phyloP scores from a whole-genome alignment of 2,329 filamentous ascomycete genomes.

The Cladophialophora bantiana region DNA sequence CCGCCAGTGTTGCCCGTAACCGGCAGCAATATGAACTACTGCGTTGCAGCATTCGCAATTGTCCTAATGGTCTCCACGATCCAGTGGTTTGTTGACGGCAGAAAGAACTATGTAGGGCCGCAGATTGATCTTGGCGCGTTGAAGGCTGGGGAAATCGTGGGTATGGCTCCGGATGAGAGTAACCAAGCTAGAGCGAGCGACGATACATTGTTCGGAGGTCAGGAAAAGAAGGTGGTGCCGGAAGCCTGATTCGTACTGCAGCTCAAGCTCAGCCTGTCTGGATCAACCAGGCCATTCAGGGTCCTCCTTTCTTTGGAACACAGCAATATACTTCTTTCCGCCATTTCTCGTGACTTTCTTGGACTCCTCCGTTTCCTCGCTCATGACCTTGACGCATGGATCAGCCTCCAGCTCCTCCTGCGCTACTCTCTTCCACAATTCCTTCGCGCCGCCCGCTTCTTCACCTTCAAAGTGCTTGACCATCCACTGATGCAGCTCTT shows the following conservation, averaged over 20 bases:
- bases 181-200: constrained; percentile 20
- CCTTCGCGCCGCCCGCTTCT: constrained; percentile 75
- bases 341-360: constrained; percentile 95
- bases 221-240: constrained; percentile 10
- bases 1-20: constrained; percentile 71
- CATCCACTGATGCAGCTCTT: constrained; percentile 75
- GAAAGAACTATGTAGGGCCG: constrained; percentile 66
- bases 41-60: constrained; percentile 62
- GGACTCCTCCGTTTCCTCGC: constrained; percentile 87
- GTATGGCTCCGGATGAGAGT: constrained; percentile 30
- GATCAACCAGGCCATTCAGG: constrained; percentile 68
- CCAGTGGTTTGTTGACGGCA: constrained; percentile 67
- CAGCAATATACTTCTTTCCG: constrained; percentile 87
- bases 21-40: constrained; percentile 70
- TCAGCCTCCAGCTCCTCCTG: constrained; percentile 62
- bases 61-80: constrained; percentile 64
- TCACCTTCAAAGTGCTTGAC: constrained; percentile 60
- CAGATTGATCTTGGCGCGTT: constrained; percentile 52
- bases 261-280: background rate
- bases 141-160: constrained; percentile 40
- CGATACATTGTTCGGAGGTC: constrained; percentile 23
- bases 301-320: constrained; percentile 82
- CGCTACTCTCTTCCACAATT: constrained; percentile 76
- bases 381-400: constrained; percentile 69
- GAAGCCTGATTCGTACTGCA: background rate